A percentile compares a stretch with the other conserved stretches of the same genome.
Conservation (phyloP, 2,329 filamentous ascomycete species). For the Ophiostoma fasciatum region DNA sequence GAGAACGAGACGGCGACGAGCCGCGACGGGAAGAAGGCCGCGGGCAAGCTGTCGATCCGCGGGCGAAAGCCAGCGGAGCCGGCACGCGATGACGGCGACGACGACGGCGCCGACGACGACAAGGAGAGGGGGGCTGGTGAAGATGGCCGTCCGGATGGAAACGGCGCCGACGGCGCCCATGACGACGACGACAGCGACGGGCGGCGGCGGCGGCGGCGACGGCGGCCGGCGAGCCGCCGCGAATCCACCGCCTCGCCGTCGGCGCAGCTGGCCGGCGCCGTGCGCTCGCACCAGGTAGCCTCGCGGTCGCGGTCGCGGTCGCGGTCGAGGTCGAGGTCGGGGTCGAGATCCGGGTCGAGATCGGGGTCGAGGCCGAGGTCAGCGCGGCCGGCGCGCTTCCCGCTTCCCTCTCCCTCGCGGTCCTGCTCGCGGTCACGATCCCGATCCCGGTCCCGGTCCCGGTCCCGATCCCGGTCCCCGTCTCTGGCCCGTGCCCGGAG, state of each 20-base stretch:
- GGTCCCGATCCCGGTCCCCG: not conserved
- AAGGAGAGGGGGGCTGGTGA: no score
- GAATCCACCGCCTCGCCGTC: conserved; percentile 9
- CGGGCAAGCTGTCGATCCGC: conserved; percentile 3
- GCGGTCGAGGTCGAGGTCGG: conserved; percentile 18
- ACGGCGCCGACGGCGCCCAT: no score
- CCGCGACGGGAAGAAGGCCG: not conserved
- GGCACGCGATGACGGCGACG: not conserved
- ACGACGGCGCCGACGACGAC: not conserved
- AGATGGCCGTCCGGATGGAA: no score
- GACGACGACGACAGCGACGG: not conserved
- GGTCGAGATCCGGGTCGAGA: no score
- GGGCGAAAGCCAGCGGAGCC: not conserved
- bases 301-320: conserved; percentile 15
- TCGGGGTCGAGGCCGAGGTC: no score
- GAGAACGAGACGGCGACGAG: not conserved
- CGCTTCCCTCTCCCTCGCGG: conserved; percentile 18
- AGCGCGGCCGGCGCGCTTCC: conserved; percentile 13
- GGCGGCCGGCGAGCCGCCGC: not conserved
- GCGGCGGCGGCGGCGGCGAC: no score
- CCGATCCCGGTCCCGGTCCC: conserved; percentile 3
- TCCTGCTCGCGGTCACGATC: conserved; percentile 16
- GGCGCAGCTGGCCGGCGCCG: conserved; percentile 9
- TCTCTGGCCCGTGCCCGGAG: not conserved
- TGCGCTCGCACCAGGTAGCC: not conserved